Conservation (phyloP, 768 basidiomycete species). For the Mycena polygramma region DNA sequence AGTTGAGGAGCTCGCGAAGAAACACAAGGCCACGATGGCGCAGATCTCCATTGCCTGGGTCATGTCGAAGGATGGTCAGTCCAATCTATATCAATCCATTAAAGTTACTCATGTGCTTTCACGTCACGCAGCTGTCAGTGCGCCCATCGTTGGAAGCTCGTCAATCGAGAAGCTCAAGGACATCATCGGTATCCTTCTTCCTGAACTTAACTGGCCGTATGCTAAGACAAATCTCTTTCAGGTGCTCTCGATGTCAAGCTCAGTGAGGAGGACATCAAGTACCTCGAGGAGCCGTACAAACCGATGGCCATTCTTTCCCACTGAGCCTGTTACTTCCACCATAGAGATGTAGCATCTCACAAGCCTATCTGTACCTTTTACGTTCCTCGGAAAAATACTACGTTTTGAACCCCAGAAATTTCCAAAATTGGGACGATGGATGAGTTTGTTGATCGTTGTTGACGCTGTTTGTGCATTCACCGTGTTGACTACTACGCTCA, state of each 20-base stretch:
- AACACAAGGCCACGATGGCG: neutral
- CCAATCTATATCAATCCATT: neutral
- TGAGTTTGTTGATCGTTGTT: no score
- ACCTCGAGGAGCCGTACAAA: constrained; percentile 16
- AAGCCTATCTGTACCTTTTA: no score
- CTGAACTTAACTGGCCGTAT: no score
- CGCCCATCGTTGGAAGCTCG: constrained; percentile 4
- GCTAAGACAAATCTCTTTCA: neutral
- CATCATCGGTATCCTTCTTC: neutral
- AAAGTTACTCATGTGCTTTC: no score
- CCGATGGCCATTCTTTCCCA: constrained; percentile 9
- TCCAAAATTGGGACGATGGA: no score
- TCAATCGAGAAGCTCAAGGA: constrained; percentile 18
- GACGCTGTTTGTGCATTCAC: no score
- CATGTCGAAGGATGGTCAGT: neutral
- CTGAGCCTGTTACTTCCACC: neutral
- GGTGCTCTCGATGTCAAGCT: constrained; percentile 17
- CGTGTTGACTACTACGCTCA: no score
- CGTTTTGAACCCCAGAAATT: no score
- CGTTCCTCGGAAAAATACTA: no score
- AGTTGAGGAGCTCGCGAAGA: neutral
- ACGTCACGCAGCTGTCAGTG: neutral
- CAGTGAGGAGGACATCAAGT: constrained; percentile 11
- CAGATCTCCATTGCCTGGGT: neutral
- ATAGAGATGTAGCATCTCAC: no score